Evolutionary conservation across 1,284 basidiomycete species (phyloP).

Genomic region (Cerrena zonata): DNA sequence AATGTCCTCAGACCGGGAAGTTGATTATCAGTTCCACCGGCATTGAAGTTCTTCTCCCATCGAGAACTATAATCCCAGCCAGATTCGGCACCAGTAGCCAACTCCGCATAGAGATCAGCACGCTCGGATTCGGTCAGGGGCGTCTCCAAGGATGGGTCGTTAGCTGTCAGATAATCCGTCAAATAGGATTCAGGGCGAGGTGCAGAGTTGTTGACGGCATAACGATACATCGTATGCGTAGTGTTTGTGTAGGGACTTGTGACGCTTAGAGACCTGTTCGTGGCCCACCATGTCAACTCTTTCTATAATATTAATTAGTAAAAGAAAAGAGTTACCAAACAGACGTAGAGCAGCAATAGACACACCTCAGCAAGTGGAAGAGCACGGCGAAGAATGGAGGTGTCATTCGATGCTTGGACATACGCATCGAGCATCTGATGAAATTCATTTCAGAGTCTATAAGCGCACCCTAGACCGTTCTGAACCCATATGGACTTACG

Average conservation of each 20-base stretch:
- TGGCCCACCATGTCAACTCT: slow-evolving; percentile 80
- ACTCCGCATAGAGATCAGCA: slow-evolving; percentile 76
- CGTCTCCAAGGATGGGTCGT: slow-evolving; percentile 51
- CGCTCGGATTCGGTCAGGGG: slow-evolving; percentile 57
- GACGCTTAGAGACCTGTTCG: slow-evolving; percentile 69
- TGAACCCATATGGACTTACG: slow-evolving; percentile 34
- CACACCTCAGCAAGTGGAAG: slow-evolving; percentile 55
- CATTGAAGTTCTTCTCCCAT: slow-evolving; percentile 44
- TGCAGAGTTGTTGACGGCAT: slow-evolving; percentile 75
- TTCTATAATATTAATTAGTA: slow-evolving; percentile 32
- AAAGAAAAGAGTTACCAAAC: neutral
- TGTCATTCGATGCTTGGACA: slow-evolving; percentile 54
- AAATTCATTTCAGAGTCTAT: neutral
- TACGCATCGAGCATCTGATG: slow-evolving; percentile 65
- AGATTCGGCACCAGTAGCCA: slow-evolving; percentile 83
- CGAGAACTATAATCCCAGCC: slow-evolving; percentile 55
- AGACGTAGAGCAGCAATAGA: neutral
- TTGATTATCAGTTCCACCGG: slow-evolving; percentile 30
- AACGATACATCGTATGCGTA: slow-evolving; percentile 65
- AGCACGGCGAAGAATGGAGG: slow-evolving; percentile 55
- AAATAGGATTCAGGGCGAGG: slow-evolving; percentile 84
- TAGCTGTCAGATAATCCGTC: slow-evolving; percentile 71
- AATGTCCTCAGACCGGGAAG: slow-evolving; percentile 62
- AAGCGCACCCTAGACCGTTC: neutral
- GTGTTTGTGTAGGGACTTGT: slow-evolving; percentile 69